phyloP scores from a whole-genome alignment of 768 basidiomycete species.

The Dacryopinax spathularia region DNA sequence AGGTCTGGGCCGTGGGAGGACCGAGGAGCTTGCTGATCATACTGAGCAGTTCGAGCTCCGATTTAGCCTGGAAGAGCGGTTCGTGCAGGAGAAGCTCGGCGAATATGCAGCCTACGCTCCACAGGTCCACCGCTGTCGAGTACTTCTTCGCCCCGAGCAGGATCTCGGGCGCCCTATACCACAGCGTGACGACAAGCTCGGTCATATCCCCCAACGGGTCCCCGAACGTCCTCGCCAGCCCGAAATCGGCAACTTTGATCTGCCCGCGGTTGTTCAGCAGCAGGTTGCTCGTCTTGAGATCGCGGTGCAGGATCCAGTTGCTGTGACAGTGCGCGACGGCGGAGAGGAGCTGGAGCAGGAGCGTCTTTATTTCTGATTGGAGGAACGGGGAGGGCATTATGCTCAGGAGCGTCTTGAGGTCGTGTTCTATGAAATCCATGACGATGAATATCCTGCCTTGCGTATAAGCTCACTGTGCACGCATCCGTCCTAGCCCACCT shows the following conservation, averaged over 20 bases:
- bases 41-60: conserved; percentile 78
- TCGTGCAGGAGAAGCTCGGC: conserved; percentile 90
- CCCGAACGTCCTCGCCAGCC: conserved; percentile 86
- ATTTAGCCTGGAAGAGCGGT: conserved; percentile 94
- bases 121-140: conserved; percentile 91
- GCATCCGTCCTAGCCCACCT: conserved; percentile 2
- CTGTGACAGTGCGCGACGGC: conserved; percentile 88
- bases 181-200: conserved; percentile 92
- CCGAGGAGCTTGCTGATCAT: conserved; percentile 95
- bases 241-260: conserved; percentile 98
- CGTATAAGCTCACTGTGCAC: background rate
- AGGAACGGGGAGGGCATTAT: conserved; percentile 94
- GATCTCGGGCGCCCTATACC: conserved; percentile 98
- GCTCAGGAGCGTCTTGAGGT: conserved; percentile 88
- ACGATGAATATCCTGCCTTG: conserved; percentile 82
- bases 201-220: conserved; percentile 97
- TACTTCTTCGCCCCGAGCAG: conserved; percentile 85
- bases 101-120: conserved; percentile 98
- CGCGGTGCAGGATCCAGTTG: conserved; percentile 95
- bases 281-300: conserved; percentile 92
- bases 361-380: conserved; percentile 95
- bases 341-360: conserved; percentile 83
- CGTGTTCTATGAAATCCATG: conserved; percentile 99
- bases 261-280: conserved; percentile 98
- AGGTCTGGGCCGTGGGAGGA: conserved; percentile 70